These are phyloP conservation scores for Chaetoscypha palmicola DNA, from an alignment of 2,329 filamentous ascomycete genomes.

Conservation along the genomic window DNA sequence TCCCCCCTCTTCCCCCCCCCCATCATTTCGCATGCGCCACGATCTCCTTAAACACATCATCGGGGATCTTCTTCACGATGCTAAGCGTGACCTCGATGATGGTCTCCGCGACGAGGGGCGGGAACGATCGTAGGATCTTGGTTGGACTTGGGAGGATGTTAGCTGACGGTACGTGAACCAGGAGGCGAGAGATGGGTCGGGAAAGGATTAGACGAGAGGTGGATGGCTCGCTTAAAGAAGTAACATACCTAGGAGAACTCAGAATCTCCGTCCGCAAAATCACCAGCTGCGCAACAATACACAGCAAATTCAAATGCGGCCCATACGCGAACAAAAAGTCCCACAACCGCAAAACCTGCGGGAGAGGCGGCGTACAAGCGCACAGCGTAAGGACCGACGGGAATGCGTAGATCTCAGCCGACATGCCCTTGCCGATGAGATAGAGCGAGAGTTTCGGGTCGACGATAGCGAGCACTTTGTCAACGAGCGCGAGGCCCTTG, in stretches of 20 bases:
- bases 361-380: slow-evolving; percentile 89
- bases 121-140: slow-evolving; percentile 82
- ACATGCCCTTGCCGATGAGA: slow-evolving; percentile 77
- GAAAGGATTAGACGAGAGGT: too few species aligned
- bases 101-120: slow-evolving; percentile 72
- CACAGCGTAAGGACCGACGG: slow-evolving; percentile 90
- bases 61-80: slow-evolving; percentile 83
- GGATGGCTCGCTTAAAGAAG: too few species aligned
- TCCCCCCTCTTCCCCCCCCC: not conserved
- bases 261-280: slow-evolving; percentile 80
- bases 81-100: slow-evolving; percentile 81
- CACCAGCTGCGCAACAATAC: slow-evolving; percentile 91
- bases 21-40: slow-evolving; percentile 70
- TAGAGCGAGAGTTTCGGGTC: slow-evolving; percentile 82
- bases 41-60: slow-evolving; percentile 85
- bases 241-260: slow-evolving; percentile 67
- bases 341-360: slow-evolving; percentile 89
- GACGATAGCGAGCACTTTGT: slow-evolving; percentile 85
- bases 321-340: slow-evolving; percentile 97
- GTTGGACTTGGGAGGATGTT: too few species aligned
- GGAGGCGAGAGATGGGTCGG: too few species aligned
- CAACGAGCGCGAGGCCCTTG: slow-evolving; percentile 81
- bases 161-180: too few species aligned
- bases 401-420: slow-evolving; percentile 93
- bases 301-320: slow-evolving; percentile 87